Evolutionary conservation across 2,329 filamentous ascomycete species (phyloP), one percentile per base, ranked within the genome.

Genomic region (Paraconiothyrium brasiliense): DNA sequence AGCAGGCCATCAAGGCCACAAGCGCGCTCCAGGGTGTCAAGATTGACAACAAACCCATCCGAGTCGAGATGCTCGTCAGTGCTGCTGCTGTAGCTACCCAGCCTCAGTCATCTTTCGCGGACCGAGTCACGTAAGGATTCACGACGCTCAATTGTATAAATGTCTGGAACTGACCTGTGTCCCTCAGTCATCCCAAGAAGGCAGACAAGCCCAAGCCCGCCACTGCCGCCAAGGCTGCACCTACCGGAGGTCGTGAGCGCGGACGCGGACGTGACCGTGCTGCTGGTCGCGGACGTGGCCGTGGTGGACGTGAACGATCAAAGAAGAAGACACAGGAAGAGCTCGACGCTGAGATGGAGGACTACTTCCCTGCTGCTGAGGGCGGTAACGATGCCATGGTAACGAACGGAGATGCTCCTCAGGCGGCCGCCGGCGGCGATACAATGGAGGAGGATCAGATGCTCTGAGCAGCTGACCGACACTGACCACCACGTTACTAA

Each of bases 241-340:
- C 82, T 47, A 71, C 66, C 48, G 67, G 58, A 27, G 81, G 81
- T 34, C 60, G 60, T 32, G 66, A 67, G 32, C 85, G 84, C 77
- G 81, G 82, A 62, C 83, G 85, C 46, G 56, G 54, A 44, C 44
- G 68, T 49, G 37, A 69, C 24, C 68, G 74, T 57, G 81, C 77
- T 51, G 67, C 71, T 60, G 79, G 81, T 51, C 83, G 84, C 66
- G 84, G 81, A 84, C 83, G 82, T 65, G 75, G 70, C 16, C 74
- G 74, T 54, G 73, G 70, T 41, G 83, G 80, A 48, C 82, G 81
- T 66, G 80, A 81, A 71, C 85, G 85, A 65, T 83, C 80, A 84
- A 82, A 85, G 83, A 98, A 98, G 91, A 99, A 98, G 92, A 97
- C 93, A 0, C 89, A 91, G 1, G 94, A 97, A 78, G 94, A 99